Evolutionary conservation across 768 basidiomycete genomes (phyloP), one percentile per base, ranked within the genome.

Genomic region (Suillus spraguei): DNA sequence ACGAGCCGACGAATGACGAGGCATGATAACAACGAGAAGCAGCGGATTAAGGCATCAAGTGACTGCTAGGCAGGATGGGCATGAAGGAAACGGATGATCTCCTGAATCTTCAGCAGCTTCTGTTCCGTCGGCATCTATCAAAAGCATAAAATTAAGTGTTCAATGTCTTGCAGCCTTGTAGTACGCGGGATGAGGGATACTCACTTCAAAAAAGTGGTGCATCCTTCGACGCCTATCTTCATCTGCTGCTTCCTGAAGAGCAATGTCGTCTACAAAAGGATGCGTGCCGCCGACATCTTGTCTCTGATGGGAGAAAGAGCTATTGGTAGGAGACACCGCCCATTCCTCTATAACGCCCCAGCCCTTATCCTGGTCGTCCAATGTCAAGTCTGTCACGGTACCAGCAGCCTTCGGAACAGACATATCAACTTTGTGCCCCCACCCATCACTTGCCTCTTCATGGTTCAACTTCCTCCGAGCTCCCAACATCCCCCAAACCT

Each of bases 71-170:
- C 49, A 49, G 44, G 62, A 14, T 70, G 64, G 56, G 63, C 64
- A 39, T 67, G 78, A 22, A 86, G 72, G 60, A 73, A 74, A 39
- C 73, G 76, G 64, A 87, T 79, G 8, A 82, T 73, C 65, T 83
- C 82, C 56, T 82, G 69, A 32, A 87, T 88, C 64, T 80, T 80
- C 61, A 77, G 67, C 1, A 87, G 66, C 66, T 87, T 87, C 47
- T 85, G 77, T 33, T 86, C 74, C 4, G 86, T 82, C 3, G 84
- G 72, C 80, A 88, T 81, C 87, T 87, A 62, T n/a, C 17, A 63
- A 35, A 33, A 66, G 41, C 36, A 24, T 44, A 4, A 13, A 49
- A 16, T 60, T 24, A 44, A 33, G 5, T 8, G 14, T 49, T 24
- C 8, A 49, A 28, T 52, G 10, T 32, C 8, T 32, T 28, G 50